Evolutionary conservation across 805 yeast genomes (phyloP).

Genomic region (Komagataella pastoris): DNA sequence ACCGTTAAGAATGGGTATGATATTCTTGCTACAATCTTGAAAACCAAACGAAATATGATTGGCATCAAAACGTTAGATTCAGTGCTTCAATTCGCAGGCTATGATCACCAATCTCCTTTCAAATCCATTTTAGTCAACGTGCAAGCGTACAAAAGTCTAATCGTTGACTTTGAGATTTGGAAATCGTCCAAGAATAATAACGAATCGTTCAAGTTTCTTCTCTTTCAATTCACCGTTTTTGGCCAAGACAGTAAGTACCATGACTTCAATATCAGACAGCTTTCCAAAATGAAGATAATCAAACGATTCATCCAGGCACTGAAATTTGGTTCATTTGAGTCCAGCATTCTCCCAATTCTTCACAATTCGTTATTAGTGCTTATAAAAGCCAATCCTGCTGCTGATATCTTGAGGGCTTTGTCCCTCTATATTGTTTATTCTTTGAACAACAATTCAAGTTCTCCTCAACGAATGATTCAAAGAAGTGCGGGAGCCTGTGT

Average conservation of each 20-base stretch:
- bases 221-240: conserved; percentile 46
- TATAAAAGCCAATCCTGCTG: conserved; percentile 33
- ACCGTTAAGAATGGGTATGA: conserved; percentile 50
- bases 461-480: neutral
- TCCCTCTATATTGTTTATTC: conserved; percentile 39
- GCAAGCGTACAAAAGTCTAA: conserved; percentile 39
- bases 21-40: conserved; percentile 38
- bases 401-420: conserved; percentile 39
- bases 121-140: conserved; percentile 47
- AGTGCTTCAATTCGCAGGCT: conserved; percentile 42
- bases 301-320: conserved; percentile 35
- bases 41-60: conserved; percentile 26
- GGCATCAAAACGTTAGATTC: conserved; percentile 31
- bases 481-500: conserved; percentile 8
- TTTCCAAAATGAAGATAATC: conserved; percentile 34
- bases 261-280: conserved; percentile 34
- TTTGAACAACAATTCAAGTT: conserved; percentile 10
- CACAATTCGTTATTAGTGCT: conserved; percentile 25
- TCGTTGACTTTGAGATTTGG: conserved; percentile 56
- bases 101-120: conserved; percentile 31
- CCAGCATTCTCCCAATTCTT: conserved; percentile 21
- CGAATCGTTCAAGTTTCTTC: conserved; percentile 35
- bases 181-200: conserved; percentile 13
- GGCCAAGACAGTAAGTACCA: conserved; percentile 37
- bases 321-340: conserved; percentile 25